A percentile compares a stretch with the other conserved stretches of the same genome.
These are phyloP conservation scores for Schizopora paradoxa DNA, from an alignment of 1,284 basidiomycete species.

Conservation along the genomic window DNA sequence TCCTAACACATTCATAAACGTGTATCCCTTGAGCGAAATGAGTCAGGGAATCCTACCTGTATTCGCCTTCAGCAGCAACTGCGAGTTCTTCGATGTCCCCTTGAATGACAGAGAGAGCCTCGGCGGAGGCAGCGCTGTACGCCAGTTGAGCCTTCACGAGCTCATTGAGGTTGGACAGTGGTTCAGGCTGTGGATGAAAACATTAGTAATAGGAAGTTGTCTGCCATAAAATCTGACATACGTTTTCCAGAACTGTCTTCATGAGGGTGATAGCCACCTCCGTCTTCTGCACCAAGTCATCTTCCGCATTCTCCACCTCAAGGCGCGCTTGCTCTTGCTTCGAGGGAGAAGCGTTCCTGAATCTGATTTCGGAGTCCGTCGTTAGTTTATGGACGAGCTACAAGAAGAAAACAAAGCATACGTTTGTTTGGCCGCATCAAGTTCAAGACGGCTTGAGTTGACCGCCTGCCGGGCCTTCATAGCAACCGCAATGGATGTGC, in stretches of 20 bases:
- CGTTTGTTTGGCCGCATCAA: conserved; percentile 68
- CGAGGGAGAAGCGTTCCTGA: conserved; percentile 70
- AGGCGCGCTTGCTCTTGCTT: conserved; percentile 86
- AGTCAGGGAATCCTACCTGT: conserved; percentile 49
- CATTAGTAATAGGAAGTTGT: conserved; percentile 4
- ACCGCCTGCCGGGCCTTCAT: conserved; percentile 91
- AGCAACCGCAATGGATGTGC: conserved; percentile 77
- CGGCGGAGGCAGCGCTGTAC: conserved; percentile 82
- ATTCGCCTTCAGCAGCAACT: conserved; percentile 87
- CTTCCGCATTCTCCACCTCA: conserved; percentile 93
- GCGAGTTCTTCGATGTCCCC: conserved; percentile 89
- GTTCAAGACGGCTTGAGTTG: conserved; percentile 71
- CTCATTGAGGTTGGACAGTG: conserved; percentile 88
- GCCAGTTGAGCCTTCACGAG: conserved; percentile 89
- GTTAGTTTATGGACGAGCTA: not conserved
- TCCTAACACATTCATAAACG: conserved; percentile 38
- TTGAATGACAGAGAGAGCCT: conserved; percentile 77
- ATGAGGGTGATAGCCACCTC: conserved; percentile 97
- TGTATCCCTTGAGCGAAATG: conserved; percentile 9
- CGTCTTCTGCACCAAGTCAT: conserved; percentile 94
- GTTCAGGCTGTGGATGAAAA: conserved; percentile 70
- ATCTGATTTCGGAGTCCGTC: conserved; percentile 39
- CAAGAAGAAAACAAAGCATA: conserved; percentile 27
- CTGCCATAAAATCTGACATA: conserved; percentile 36
- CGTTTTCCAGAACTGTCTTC: conserved; percentile 97